Percentiles rank a stretch among this genome's conserved stretches.
Evolutionary conservation across 768 basidiomycete species (phyloP).

Genomic region (Pleurotus eryngii): DNA sequence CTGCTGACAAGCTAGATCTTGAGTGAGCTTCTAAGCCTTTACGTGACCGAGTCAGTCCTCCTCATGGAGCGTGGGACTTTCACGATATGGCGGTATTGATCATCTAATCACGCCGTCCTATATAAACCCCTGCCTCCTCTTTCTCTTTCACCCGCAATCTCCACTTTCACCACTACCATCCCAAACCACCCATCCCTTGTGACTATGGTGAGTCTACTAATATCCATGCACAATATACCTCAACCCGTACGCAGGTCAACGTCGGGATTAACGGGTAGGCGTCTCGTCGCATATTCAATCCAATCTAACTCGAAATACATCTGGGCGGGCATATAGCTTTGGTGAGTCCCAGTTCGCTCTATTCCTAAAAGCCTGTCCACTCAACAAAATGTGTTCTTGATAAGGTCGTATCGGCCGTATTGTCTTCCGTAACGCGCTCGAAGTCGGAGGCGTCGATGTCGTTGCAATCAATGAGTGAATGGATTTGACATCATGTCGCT

Average conservation of each 20-base stretch:
- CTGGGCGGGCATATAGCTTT: slow-evolving; percentile 47
- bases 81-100: neutral
- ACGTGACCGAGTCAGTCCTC: too few relatives aligned
- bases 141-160: slow-evolving; percentile 1
- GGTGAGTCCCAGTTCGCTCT: slow-evolving; percentile 47
- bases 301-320: neutral
- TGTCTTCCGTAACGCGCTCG: slow-evolving; percentile 88
- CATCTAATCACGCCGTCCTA: slow-evolving; percentile 5
- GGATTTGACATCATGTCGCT: too few relatives aligned
- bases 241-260: slow-evolving; percentile 54
- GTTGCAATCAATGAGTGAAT: slow-evolving; percentile 93
- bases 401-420: slow-evolving; percentile 99
- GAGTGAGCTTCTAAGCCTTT: too few relatives aligned
- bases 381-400: neutral
- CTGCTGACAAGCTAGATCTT: too few relatives aligned
- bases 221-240: neutral
- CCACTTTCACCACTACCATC: slow-evolving; percentile 7
- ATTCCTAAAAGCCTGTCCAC: neutral
- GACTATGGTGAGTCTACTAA: slow-evolving; percentile 8
- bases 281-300: slow-evolving; percentile 19
- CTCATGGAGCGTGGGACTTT: too few relatives aligned
- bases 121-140: slow-evolving; percentile 1
- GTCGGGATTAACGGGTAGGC: slow-evolving; percentile 94
- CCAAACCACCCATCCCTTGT: neutral
- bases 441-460: slow-evolving; percentile 72